These are phyloP conservation scores for Cercospora sp. DNA, from an alignment of 2,329 filamentous ascomycete genomes.

Conservation along the genomic window DNA sequence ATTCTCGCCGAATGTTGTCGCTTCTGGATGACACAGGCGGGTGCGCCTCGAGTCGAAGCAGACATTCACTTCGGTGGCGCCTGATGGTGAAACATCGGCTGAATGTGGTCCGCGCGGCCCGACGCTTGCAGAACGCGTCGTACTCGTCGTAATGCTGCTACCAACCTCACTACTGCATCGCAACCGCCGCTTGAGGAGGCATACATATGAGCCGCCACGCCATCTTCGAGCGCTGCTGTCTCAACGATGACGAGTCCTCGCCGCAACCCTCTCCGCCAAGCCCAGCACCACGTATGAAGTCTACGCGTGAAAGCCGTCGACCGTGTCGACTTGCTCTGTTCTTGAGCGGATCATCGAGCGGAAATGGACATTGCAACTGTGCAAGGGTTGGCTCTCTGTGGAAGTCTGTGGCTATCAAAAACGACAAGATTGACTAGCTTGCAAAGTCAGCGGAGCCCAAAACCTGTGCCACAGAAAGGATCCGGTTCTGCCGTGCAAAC, in stretches of 20 bases:
- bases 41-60: neutral
- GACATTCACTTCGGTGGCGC: neutral
- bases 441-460: neutral
- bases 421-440: neutral
- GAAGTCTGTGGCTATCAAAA: neutral
- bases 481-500: neutral
- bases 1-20: neutral
- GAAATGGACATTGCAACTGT: neutral
- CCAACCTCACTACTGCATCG: constrained; percentile 12
- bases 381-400: neutral
- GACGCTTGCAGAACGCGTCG: neutral
- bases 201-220: neutral
- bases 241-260: neutral
- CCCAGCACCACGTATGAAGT: neutral
- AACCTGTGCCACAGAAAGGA: neutral
- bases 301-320: neutral
- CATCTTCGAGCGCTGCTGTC: neutral
- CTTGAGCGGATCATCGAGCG: neutral
- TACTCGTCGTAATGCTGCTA: constrained; percentile 9
- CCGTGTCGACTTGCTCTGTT: neutral
- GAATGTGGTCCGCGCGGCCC: neutral
- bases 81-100: neutral
- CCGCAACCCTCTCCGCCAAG: neutral
- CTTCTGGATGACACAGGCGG: neutral
- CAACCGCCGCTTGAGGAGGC: neutral